Percentiles rank a stretch among this genome's conserved stretches.
Evolutionary conservation across 140 eudicot species (phyloP).

Genomic region (Anethum foeniculum): DNA sequence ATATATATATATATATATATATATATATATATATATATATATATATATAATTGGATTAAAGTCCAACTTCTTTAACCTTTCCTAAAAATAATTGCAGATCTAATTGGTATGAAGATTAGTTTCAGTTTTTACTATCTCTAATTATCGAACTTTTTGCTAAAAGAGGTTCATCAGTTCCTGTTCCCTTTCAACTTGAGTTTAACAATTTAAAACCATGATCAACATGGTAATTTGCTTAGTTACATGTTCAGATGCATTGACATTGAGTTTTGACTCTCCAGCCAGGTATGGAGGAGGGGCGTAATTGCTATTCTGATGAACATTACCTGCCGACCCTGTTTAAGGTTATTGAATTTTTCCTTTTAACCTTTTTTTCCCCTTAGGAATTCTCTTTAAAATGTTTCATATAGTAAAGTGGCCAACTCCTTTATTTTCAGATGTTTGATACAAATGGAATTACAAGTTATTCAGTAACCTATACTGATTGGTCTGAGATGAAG

Average conservation of each 20-base stretch:
- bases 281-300: slow-evolving; percentile 64
- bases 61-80: neutral
- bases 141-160: neutral
- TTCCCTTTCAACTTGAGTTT: neutral
- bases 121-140: neutral
- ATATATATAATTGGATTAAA: neutral
- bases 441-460: slow-evolving; percentile 54
- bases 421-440: slow-evolving; percentile 29
- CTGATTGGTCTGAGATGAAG: slow-evolving; percentile 75
- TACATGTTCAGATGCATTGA: neutral
- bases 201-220: neutral
- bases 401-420: neutral
- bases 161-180: neutral
- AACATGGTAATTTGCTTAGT: neutral
- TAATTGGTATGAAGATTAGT: neutral
- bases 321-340: slow-evolving; percentile 67
- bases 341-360: slow-evolving; percentile 25
- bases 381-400: slow-evolving; percentile 2
- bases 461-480: slow-evolving; percentile 60
- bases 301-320: slow-evolving; percentile 70
- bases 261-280: slow-evolving; percentile 25
- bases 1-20: too few species aligned
- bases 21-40: too few species aligned
- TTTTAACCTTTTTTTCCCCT: neutral
- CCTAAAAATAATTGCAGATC: neutral